Base-by-base conservation (phyloP, 768 basidiomycete species). In the Rhodotorula sphaerocarpa region DNA sequence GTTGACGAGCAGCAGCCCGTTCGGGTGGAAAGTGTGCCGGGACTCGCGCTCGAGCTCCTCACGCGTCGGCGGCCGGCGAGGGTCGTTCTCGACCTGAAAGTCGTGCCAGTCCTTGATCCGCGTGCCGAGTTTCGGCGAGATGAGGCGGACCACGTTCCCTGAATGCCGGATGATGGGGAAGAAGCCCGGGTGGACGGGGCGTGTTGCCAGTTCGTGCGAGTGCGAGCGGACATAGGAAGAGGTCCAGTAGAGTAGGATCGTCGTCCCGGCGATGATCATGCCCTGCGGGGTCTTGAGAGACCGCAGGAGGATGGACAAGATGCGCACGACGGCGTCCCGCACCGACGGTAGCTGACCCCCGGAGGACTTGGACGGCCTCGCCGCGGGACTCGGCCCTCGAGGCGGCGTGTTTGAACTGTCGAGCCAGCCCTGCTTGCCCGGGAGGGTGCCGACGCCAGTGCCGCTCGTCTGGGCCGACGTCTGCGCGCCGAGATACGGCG, bases 1-100 rank as follows among this genome's bases (percentile, higher is more conserved):
- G 57, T 70, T 70, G 53, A 69, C 67, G 60, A 69, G 59, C n/a
- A 69, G 45, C 7, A 69, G 53, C 6, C 67, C 67, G 52, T 69
- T 69, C 48, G 67, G 67, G 50, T 69, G 67, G 36, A 65, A 69
- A 1, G 67, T 69, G 45, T 71, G 70, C 47, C 50, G 50, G 27
- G 55, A 50, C 14, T 57, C 43, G 16, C 55, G 48, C 41, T 58
- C 67, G 39, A 65, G 28, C 51, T 69, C 67, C 7, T 48, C 67
- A 5, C 56, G 43, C 15, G 67, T 65, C 30, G 64, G 63, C 12
- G 60, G 63, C 6, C 67, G 59, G 27, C 53, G 59, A 21, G 63
- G 63, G 44, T 64, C 48, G 33, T 41, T 7, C 27, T 54, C 44
- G 25, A 63, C 53, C 25, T 61, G 67, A n/a, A 50, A 55, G 59